Conservation (phyloP, 345 rosid genomes). For the Eucalyptus grandis region DNA sequence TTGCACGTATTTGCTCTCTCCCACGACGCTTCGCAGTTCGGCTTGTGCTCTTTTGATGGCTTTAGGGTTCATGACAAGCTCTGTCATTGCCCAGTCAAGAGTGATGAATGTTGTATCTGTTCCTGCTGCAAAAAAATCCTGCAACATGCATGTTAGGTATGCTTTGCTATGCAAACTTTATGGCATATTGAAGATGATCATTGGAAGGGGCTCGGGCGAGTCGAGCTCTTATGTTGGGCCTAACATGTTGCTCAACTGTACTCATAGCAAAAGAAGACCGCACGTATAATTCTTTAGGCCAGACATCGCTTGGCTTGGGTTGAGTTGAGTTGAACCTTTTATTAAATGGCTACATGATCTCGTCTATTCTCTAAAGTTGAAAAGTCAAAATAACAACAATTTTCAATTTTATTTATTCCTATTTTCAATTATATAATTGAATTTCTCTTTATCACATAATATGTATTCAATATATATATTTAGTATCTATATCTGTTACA, state of each 20-base stretch:
- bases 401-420: too few species aligned
- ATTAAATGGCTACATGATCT: too few species aligned
- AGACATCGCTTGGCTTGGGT: not conserved
- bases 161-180: not conserved
- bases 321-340: not conserved
- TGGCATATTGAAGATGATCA: not conserved
- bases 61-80: conserved; percentile 18
- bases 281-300: not conserved
- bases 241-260: not conserved
- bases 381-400: too few species aligned
- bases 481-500: too few species aligned
- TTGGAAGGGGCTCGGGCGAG: not conserved
- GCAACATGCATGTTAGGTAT: not conserved
- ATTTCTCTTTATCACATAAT: too few species aligned
- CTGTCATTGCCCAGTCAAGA: conserved; percentile 33
- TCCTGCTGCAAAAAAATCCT: conserved; percentile 33
- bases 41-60: conserved; percentile 24
- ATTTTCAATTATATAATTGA: too few species aligned
- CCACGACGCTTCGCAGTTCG: conserved; percentile 17
- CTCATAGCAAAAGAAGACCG: not conserved
- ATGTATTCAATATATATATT: too few species aligned
- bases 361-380: not conserved
- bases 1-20: conserved; percentile 8
- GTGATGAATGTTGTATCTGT: conserved; percentile 20
- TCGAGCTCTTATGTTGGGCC: not conserved